Base-by-base conservation (phyloP, 2,329 filamentous ascomycete species). In the Escovopsis sp. region DNA sequence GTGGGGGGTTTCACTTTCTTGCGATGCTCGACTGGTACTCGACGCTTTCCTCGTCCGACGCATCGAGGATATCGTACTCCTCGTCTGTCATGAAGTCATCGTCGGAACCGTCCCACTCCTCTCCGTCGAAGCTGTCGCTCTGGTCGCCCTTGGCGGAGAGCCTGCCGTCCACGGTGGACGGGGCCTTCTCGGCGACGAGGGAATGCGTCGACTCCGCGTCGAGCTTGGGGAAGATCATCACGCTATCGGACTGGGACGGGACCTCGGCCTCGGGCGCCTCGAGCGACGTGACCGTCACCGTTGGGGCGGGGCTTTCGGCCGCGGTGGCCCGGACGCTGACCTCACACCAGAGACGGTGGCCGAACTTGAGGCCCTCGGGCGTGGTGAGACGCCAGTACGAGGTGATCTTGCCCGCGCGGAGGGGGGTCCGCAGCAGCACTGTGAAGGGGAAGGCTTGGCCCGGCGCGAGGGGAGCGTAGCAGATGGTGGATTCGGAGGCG, bases 341-440 rank as follows among this genome's bases (percentile, higher is more conserved):
- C 45, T 96, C 86, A 53, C 88, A 94, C 88, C 88, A 98, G 33
- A 98, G 67, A 50, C 86, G 82, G 62, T 94, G 83, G 27, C 90
- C 90, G 45, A 96, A 94, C 44, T 84, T 80, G 43, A 70, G 65
- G 17, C 87, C 87, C 38, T 84, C 76, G 7, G 76, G 68, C 39
- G 83, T 76, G 47, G 87, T 92, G 45, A 98, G 65, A 42, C 88
- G 86, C 90, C 90, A 98, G 69, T 94, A 94, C 2, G 90, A 96
- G 50, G 94, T 90, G 40, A 78, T 69, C 56, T 79, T 82, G 37
- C 88, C 87, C 36, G 74, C 61, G 33, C 81, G 80, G 35, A 65
- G 59, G 13, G 88, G 86, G 14, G 85, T 83, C 56, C 85, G 84
- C 56, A 98, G 75, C 29, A 79, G 64, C 26, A 94, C 81, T 27